Evolutionary conservation across 768 basidiomycete genomes (phyloP).

Genomic region (Phallus indusiatus): DNA sequence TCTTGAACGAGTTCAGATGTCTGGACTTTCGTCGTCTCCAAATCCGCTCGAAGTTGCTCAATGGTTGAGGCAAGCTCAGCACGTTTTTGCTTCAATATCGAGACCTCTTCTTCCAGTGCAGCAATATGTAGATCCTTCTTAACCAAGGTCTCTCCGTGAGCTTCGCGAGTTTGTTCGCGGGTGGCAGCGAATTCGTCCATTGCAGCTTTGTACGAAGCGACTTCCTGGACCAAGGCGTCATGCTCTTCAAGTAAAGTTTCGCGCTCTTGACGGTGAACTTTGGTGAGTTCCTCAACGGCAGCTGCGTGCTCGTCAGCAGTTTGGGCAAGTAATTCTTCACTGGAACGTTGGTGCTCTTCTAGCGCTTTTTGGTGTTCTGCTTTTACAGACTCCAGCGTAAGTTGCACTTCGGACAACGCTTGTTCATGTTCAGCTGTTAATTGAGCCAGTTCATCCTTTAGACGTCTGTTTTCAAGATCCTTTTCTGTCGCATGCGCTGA

Average conservation of each 20-base stretch:
- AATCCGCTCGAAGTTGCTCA: constrained; percentile 45
- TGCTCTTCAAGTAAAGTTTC: constrained; percentile 30
- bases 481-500: constrained; percentile 30
- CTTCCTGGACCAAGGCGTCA: constrained; percentile 42
- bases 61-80: constrained; percentile 33
- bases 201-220: constrained; percentile 39
- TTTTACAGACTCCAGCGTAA: constrained; percentile 29
- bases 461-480: constrained; percentile 16
- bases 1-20: constrained; percentile 59
- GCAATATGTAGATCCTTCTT: constrained; percentile 42
- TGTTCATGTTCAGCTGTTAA: constrained; percentile 41
- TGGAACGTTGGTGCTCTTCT: constrained; percentile 26
- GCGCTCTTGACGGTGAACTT: constrained; percentile 39
- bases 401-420: constrained; percentile 32
- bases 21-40: constrained; percentile 47
- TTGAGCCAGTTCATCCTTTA: constrained; percentile 28
- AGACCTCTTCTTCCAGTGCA: constrained; percentile 42
- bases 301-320: constrained; percentile 38
- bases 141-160: constrained; percentile 33
- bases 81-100: constrained; percentile 29
- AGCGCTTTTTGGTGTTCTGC: constrained; percentile 26
- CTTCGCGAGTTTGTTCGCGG: constrained; percentile 22
- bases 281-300: constrained; percentile 40
- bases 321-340: constrained; percentile 28
- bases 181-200: constrained; percentile 31